Base-by-base conservation (phyloP, 164 flowering plant species). In the Macadamia tetraphylla region DNA sequence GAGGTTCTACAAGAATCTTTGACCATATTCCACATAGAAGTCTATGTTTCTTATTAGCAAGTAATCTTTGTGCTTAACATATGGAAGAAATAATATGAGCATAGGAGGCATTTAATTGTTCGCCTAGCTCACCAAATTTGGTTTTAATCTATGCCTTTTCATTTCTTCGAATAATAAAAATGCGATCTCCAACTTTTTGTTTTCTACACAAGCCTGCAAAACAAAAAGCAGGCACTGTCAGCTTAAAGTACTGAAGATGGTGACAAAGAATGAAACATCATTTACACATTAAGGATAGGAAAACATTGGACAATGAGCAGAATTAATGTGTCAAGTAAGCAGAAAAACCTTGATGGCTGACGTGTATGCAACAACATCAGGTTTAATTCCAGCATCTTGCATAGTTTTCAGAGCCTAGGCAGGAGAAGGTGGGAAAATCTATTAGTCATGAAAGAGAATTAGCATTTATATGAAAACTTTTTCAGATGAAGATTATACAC, bases 291-390 rank as follows among this genome's bases (percentile, higher is more conserved):
- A 29, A 49, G 60, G 14, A 2, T 56, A 31, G 60, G 29, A 17
- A 31, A 61, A 52, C 29, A 59, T 29, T 46, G 29, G 1, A 29
- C 9, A 64, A 42, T 13, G 70, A 64, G 42, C 67, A 52, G 63
- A 42, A 1, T 30, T 18, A 68, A 23, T 49, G 12, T 23, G 32
- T 62, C 8, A 30, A 70, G 29, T 70, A 64, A 67, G 14, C 56
- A 30, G 18, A 58, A 35, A 14, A 46, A 93, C 98, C 97, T 91
- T 90, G 58, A 93, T 90, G 53, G 89, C 88, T 68, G 93, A 81
- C 64, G 98, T 88, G 70, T 90, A 93, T 53, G 97, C 83, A 65
- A 93, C 71, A 60, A 90, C 94, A 76, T 93, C 98, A 65, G 97
- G 94, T 63, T 76, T 80, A 61, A 81, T 66, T 73, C 93, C 92